Evolutionary conservation across 768 basidiomycete genomes (phyloP).

Genomic region (Galerina sulciceps): DNA sequence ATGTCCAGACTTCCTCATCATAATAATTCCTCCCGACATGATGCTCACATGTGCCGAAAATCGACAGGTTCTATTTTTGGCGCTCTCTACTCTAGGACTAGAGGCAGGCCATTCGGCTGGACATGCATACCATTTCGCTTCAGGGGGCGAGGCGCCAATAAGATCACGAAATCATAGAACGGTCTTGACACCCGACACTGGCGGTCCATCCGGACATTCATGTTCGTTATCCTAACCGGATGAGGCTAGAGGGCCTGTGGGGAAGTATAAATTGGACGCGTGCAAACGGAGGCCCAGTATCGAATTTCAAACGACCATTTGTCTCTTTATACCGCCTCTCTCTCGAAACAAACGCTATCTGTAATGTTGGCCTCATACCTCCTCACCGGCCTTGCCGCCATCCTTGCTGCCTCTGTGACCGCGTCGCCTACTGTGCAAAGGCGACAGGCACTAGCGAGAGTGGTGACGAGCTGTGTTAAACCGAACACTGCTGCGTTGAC

Average conservation of each 20-base stretch:
- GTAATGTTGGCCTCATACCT: constrained; percentile 20
- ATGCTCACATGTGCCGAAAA: too few relatives aligned
- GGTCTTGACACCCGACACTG: too few relatives aligned
- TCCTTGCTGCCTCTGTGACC: constrained; percentile 15
- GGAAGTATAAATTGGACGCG: neutral
- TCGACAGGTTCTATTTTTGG: too few relatives aligned
- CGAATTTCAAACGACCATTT: neutral
- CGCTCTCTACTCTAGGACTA: too few relatives aligned
- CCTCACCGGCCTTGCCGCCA: constrained; percentile 15
- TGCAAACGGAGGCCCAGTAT: neutral
- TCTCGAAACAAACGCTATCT: neutral
- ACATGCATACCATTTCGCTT: too few relatives aligned
- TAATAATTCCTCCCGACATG: too few relatives aligned
- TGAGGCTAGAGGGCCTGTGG: neutral
- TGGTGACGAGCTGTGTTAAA: constrained; percentile 38
- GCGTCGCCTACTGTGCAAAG: constrained; percentile 18
- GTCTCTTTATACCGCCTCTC: neutral
- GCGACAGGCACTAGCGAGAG: constrained; percentile 25
- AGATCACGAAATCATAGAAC: too few relatives aligned
- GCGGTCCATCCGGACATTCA: too few relatives aligned
- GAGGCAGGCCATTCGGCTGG: too few relatives aligned
- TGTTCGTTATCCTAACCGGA: too few relatives aligned
- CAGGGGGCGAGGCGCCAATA: too few relatives aligned
- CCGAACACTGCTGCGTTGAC: constrained; percentile 47
- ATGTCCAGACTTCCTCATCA: too few relatives aligned